A percentile compares a stretch with the other conserved stretches of the same genome.
These are phyloP conservation scores for Ligustrum vulgare DNA, from an alignment of 257 asterid species.

Conservation along the genomic window DNA sequence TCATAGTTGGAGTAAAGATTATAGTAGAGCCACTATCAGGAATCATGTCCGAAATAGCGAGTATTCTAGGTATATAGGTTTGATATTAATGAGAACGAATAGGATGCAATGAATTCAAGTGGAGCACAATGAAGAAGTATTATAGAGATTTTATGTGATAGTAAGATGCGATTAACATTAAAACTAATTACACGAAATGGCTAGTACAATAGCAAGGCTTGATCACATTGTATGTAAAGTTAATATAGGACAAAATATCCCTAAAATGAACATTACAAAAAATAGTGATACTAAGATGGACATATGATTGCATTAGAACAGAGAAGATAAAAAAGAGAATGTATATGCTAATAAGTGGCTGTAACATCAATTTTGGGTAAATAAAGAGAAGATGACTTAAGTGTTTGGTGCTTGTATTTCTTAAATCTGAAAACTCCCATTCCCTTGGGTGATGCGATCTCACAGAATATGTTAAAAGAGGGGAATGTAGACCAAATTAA, in stretches of 20 bases:
- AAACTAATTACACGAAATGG: background rate
- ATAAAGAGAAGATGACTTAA: background rate
- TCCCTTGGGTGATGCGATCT: background rate
- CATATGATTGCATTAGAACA: background rate
- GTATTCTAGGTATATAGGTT: background rate
- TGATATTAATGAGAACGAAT: background rate
- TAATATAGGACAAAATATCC: background rate
- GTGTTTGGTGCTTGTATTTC: background rate
- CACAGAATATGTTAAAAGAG: background rate
- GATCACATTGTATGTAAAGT: background rate
- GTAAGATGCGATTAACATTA: background rate
- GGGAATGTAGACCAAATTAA: background rate
- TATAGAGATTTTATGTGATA: background rate
- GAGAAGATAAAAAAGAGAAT: background rate
- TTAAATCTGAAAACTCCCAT: background rate
- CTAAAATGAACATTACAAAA: background rate
- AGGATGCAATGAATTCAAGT: background rate
- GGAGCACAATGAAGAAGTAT: background rate
- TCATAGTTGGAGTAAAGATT: background rate
- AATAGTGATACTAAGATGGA: background rate
- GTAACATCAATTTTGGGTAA: background rate
- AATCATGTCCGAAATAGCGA: background rate
- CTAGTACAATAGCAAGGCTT: background rate
- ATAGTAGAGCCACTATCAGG: background rate
- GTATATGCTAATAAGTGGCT: background rate